Evolutionary conservation across 139 green algal species (phyloP).

Genomic region (Chlamydomonas sp.): DNA sequence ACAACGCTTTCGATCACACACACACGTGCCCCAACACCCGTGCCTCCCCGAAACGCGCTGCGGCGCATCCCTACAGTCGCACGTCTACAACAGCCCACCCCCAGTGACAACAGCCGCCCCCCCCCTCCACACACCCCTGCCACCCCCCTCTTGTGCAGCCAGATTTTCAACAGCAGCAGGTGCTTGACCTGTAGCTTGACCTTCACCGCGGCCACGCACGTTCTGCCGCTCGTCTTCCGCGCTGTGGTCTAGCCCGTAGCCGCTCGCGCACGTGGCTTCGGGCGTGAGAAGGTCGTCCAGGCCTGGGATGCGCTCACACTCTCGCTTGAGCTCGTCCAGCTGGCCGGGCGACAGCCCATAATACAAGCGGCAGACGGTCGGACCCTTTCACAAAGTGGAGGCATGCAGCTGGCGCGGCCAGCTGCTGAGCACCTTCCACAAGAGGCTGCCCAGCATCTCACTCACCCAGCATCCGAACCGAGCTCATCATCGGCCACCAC

Average conservation of each 20-base stretch:
- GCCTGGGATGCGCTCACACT: conserved; percentile 19
- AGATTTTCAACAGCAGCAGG: no score
- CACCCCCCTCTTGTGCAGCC: no score
- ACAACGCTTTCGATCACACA: no score
- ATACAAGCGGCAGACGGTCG: conserved; percentile 32
- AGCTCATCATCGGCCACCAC: conserved; percentile 41
- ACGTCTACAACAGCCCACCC: no score
- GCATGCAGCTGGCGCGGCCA: conserved; percentile 32
- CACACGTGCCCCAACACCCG: no score
- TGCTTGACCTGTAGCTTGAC: no score
- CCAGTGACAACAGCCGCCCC: no score
- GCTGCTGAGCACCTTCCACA: conserved; percentile 35
- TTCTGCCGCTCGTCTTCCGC: no score
- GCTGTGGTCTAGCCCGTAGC: conserved; percentile 30
- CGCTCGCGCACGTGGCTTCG: conserved; percentile 14
- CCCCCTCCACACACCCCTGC: no score
- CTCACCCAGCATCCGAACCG: neutral
- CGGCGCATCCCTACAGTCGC: no score
- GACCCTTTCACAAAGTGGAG: conserved; percentile 50
- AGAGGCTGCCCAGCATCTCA: conserved; percentile 19
- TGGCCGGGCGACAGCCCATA: conserved; percentile 26
- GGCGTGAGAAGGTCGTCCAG: conserved; percentile 24
- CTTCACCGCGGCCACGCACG: no score
- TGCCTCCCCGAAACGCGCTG: no score
- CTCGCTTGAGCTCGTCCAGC: conserved; percentile 7